Evolutionary conservation across 2,329 filamentous ascomycete genomes (phyloP).

Genomic region (Coleophoma cylindrospora): DNA sequence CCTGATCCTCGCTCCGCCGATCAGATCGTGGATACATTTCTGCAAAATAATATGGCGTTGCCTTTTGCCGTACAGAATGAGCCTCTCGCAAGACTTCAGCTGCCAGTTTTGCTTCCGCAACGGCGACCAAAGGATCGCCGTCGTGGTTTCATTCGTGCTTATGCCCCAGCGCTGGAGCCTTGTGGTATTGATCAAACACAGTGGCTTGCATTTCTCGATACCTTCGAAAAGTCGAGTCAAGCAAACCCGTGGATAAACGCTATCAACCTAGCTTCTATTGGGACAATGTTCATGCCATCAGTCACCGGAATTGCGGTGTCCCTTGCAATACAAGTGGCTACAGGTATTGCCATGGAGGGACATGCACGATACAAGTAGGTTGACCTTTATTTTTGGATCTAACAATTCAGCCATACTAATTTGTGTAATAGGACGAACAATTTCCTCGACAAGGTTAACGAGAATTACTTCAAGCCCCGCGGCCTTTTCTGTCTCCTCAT

Average conservation of each 20-base stretch:
- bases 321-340: slow-evolving; percentile 34
- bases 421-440: slow-evolving; percentile 28
- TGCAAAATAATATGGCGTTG: not conserved
- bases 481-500: slow-evolving; percentile 50
- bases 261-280: slow-evolving; percentile 34
- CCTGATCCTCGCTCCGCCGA: not conserved
- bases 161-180: slow-evolving; percentile 38
- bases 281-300: slow-evolving; percentile 30
- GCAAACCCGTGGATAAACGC: slow-evolving; percentile 30
- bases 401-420: not conserved
- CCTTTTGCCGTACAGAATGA: not conserved
- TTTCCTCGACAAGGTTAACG: slow-evolving; percentile 50
- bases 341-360: slow-evolving; percentile 30
- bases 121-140: slow-evolving; percentile 37
- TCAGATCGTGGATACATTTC: not conserved
- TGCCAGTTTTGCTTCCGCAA: slow-evolving; percentile 47
- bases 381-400: not conserved
- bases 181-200: slow-evolving; percentile 39
- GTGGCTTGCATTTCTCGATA: slow-evolving; percentile 42
- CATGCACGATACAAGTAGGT: slow-evolving; percentile 4
- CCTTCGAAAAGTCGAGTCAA: slow-evolving; percentile 31
- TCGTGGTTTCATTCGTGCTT: slow-evolving; percentile 44
- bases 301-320: slow-evolving; percentile 34
- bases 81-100: slow-evolving; percentile 19
- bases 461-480: slow-evolving; percentile 46